phyloP scores from a whole-genome alignment of 2,329 filamentous ascomycete species.

The Colletotrichum sp. region DNA sequence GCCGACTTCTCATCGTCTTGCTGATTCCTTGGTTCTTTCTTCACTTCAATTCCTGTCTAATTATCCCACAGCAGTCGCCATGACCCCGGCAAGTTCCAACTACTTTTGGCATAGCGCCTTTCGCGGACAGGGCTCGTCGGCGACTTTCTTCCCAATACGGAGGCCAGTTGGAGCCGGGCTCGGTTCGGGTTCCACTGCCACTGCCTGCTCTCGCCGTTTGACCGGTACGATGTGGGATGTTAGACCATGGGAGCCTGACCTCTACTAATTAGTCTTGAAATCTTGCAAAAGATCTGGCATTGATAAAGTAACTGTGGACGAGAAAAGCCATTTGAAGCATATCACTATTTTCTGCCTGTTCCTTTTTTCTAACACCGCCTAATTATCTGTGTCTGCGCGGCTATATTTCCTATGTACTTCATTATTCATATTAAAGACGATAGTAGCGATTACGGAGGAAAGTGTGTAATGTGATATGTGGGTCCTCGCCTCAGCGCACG shows the following conservation, averaged over 20 bases:
- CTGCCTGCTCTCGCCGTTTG: not conserved
- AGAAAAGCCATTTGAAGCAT: not conserved
- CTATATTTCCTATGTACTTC: rapidly evolving
- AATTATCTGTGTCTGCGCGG: not conserved
- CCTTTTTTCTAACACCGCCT: not conserved
- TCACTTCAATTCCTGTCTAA: not conserved
- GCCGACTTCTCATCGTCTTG: not conserved
- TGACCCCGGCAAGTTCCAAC: not conserved
- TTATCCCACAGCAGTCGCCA: not conserved
- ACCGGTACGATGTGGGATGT: not conserved
- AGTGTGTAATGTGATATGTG: too few species aligned
- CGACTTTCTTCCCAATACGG: not conserved
- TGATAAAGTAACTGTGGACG: not conserved
- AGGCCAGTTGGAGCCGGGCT: not conserved
- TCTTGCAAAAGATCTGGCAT: not conserved
- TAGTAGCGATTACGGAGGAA: not conserved
- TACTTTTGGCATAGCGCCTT: not conserved
- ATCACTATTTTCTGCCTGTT: not conserved
- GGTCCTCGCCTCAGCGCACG: rapidly evolving
- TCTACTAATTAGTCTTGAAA: not conserved
- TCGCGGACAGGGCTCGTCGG: not conserved
- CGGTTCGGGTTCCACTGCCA: not conserved
- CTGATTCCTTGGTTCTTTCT: not conserved
- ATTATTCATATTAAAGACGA: rapidly evolving
- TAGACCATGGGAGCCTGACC: not conserved